Conservation (phyloP, 768 basidiomycete species). For the Podaxis sp. region DNA sequence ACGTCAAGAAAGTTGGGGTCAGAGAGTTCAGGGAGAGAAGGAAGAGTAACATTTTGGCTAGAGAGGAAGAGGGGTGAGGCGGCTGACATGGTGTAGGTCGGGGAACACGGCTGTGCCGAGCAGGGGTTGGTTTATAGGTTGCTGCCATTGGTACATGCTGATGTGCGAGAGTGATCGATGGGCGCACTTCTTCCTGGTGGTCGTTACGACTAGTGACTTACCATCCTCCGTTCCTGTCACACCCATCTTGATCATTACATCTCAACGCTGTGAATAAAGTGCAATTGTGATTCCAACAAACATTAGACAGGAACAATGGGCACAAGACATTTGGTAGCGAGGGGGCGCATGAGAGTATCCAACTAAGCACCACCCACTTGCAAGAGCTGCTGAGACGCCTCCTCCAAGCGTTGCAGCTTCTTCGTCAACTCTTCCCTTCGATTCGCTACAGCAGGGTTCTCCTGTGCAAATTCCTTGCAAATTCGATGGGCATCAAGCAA, state of each 20-base stretch:
- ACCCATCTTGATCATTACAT: too few relatives aligned
- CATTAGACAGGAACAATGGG: neutral
- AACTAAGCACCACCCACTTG: conserved; percentile 1
- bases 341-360: neutral
- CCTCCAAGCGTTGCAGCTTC: conserved; percentile 43
- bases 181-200: neutral
- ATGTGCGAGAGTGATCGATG: neutral
- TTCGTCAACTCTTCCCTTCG: conserved; percentile 44
- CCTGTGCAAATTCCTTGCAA: conserved; percentile 51
- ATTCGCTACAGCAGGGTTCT: conserved; percentile 39
- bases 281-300: too few relatives aligned
- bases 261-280: too few relatives aligned
- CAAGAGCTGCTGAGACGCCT: conserved; percentile 10
- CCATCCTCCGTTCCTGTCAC: too few relatives aligned
- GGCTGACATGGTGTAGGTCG: neutral
- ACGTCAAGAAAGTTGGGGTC: conserved; percentile 51
- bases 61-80: conserved; percentile 17
- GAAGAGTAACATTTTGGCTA: conserved; percentile 45
- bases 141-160: neutral
- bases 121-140: neutral
- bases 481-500: conserved; percentile 40
- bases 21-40: conserved; percentile 53
- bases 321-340: neutral
- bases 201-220: too few relatives aligned
- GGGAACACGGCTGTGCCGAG: neutral